Base-by-base conservation (phyloP, 2,329 filamentous ascomycete genomes). In the Cadophora luteo-olivacea region DNA sequence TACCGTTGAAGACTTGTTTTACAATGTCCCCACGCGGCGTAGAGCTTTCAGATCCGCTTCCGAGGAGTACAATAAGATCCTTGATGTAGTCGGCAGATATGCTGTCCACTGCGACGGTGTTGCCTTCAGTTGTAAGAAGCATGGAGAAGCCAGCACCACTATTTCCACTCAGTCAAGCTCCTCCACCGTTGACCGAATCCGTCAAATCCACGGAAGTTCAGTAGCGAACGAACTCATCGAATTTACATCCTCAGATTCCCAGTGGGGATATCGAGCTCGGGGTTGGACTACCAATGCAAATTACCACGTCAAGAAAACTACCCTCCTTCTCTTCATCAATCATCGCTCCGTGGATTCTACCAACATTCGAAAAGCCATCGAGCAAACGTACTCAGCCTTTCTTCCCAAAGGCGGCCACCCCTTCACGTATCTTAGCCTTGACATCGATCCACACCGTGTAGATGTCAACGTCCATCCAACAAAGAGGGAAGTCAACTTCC, bases 391-490 rank as follows among this genome's bases (percentile, higher is more conserved):
- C 78, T 86, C 91, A 11, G 84, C 87, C 1, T 98, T 97, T 72
- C 82, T 99, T 4, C 96, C 96, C 0, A 99, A 98, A 80, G 93
- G 92, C 41, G 93, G 94, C 1, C 96, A 97, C 77, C 96, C 96
- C 0, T 99, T 98, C 78, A 84, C 95, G 67, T 99, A 99, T 77
- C 84, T 99, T 32, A 96, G 91, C 77, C 85, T 99, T 2, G 92
- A 97, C 69, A 97, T 99, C 67, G 94, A 98, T 74, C 95, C 96
- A 1, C 89, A 91, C 32, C 86, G 95, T 64, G 93, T 99, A 4
- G 96, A 99, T 79, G 97, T 99, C 77, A 99, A 99, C 74, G 92
- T 99, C 0, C 96, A 99, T 79, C 96, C 96, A 0, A 99, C 96
- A 0, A 99, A 99, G 79, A 87, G 93, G 62, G 95, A 99, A 78